phyloP scores from a whole-genome alignment of 1,284 basidiomycete genomes.

The Ceratorhiza oryzae-sativae region DNA sequence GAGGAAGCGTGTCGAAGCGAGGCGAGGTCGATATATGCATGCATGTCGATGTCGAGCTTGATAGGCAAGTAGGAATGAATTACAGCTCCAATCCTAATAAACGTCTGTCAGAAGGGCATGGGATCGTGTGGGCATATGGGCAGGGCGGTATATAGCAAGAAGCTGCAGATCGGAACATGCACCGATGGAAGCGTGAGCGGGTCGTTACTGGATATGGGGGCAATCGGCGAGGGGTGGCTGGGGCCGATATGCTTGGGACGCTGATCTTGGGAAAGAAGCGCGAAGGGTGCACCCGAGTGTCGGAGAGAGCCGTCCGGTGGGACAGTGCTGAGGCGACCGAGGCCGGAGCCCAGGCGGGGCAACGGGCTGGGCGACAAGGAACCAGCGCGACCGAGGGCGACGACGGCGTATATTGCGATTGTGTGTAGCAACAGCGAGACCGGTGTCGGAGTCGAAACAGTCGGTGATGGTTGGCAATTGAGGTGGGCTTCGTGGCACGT shows the following conservation, averaged over 20 bases:
- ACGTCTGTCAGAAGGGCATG: neutral
- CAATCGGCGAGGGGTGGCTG: neutral
- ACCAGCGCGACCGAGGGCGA: neutral
- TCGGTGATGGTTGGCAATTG: constrained; percentile 27
- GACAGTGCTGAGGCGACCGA: neutral
- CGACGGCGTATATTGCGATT: constrained; percentile 14
- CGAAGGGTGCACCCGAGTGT: neutral
- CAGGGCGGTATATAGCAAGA: neutral
- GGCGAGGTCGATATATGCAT: constrained; percentile 23
- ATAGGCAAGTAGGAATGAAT: neutral
- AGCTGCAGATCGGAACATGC: constrained; percentile 7
- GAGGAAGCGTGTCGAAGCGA: constrained; percentile 7
- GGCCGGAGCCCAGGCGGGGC: neutral
- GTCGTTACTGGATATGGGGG: constrained; percentile 1
- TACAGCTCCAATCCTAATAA: neutral
- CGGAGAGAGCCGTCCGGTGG: constrained; percentile 23
- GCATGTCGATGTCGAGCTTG: neutral
- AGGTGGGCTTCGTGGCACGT: neutral
- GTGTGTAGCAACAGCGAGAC: constrained; percentile 10
- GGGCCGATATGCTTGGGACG: neutral
- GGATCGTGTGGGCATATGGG: constrained; percentile 6
- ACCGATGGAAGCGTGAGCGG: constrained; percentile 9
- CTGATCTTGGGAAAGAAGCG: constrained; percentile 17
- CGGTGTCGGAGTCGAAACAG: constrained; percentile 17
- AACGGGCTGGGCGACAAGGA: neutral